A percentile compares a stretch with the other conserved stretches of the same genome.
These are phyloP conservation scores for Amoebophrya sp. DNA, from an alignment of 169 alveolate genomes.

Conservation along the genomic window DNA sequence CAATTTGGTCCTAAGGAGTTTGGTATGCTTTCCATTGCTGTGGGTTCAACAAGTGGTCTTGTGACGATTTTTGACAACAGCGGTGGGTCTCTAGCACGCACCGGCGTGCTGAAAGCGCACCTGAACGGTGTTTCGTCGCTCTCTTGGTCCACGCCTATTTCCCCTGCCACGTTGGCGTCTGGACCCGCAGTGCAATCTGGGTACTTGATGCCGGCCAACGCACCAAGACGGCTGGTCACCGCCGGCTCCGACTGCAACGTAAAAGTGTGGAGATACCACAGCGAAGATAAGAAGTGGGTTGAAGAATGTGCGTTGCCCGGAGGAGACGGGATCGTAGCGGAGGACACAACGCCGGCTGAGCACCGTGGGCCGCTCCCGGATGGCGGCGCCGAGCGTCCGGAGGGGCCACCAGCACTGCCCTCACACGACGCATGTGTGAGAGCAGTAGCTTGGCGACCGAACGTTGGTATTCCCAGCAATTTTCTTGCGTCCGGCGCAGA, in stretches of 20 bases:
- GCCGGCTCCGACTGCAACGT: neutral
- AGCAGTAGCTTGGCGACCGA: neutral
- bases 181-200: neutral
- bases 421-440: neutral
- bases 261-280: neutral
- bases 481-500: neutral
- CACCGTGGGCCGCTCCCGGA: too few relatives aligned
- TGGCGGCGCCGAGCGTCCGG: neutral
- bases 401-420: neutral
- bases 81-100: neutral
- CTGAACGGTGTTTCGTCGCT: neutral
- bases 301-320: neutral
- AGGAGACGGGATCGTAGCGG: too few relatives aligned
- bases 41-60: neutral
- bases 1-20: neutral
- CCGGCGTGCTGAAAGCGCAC: neutral
- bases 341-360: too few relatives aligned
- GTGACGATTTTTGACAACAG: neutral
- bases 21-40: neutral
- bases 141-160: neutral
- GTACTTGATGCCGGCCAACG: neutral
- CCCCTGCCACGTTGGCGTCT: neutral
- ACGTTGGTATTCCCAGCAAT: neutral
- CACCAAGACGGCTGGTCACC: neutral
- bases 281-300: neutral